Conservation (phyloP, 352 stramenopile genomes). For the Phytophthora sojae region DNA sequence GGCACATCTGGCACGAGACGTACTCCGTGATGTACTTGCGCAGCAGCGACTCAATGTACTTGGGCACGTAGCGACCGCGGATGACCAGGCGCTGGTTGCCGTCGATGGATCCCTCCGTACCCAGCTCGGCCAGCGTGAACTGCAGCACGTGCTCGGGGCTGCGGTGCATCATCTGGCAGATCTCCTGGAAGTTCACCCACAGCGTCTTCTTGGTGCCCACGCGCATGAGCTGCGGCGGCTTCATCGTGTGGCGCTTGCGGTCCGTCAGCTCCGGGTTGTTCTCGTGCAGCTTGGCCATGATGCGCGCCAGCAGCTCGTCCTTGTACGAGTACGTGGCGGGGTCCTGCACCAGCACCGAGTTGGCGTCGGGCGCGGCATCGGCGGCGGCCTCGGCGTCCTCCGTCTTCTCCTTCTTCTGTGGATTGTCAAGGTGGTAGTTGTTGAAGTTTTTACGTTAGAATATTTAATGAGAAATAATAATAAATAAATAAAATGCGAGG, state of each 20-base stretch:
- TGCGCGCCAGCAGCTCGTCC: conserved; percentile 94
- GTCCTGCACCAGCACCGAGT: conserved; percentile 85
- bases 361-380: conserved; percentile 43
- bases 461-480: conserved; percentile 23
- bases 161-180: conserved; percentile 98
- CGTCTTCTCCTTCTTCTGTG: conserved; percentile 69
- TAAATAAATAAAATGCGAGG: conserved; percentile 7
- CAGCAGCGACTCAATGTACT: conserved; percentile 99
- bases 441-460: background rate
- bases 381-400: conserved; percentile 33
- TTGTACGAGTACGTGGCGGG: conserved; percentile 95
- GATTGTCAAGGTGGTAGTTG: background rate
- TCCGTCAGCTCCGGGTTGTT: conserved; percentile 97
- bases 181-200: conserved; percentile 99
- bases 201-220: conserved; percentile 98
- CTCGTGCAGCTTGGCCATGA: conserved; percentile 95
- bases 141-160: conserved; percentile 98
- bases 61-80: conserved; percentile 97
- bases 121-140: conserved; percentile 99
- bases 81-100: conserved; percentile 99
- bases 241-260: conserved; percentile 94
- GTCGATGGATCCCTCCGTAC: conserved; percentile 99
- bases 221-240: conserved; percentile 90
- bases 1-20: conserved; percentile 99
- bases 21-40: conserved; percentile 99